Evolutionary conservation across 257 asterid species (phyloP).

Genomic region (Forsythia suspensa): DNA sequence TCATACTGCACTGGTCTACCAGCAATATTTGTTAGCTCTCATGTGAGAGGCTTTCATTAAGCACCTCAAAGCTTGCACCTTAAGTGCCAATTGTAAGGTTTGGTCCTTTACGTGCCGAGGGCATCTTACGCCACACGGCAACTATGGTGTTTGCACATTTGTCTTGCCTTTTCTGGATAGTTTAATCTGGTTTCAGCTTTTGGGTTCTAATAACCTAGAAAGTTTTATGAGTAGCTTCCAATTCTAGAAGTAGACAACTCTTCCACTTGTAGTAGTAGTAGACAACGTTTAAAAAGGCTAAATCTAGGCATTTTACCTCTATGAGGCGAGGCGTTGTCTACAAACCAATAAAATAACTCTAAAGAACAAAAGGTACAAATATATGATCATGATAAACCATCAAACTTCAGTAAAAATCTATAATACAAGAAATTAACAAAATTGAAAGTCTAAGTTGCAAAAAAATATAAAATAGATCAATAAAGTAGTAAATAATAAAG

Average conservation of each 20-base stretch:
- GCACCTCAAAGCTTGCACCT: not conserved
- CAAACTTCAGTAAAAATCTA: too few relatives aligned
- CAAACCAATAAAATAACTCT: too few relatives aligned
- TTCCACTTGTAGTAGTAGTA: too few relatives aligned
- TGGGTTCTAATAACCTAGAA: not conserved
- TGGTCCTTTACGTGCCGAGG: too few relatives aligned
- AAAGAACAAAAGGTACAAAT: too few relatives aligned
- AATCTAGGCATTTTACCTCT: not conserved
- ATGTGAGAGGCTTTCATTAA: not conserved
- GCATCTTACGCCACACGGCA: not conserved
- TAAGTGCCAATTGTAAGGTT: not conserved
- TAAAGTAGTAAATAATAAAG: not conserved
- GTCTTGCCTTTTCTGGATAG: not conserved
- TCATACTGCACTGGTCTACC: conserved; percentile 12
- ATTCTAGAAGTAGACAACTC: not conserved
- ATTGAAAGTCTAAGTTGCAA: too few relatives aligned
- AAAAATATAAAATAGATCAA: too few relatives aligned
- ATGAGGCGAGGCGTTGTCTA: not conserved
- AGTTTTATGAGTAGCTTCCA: not conserved
- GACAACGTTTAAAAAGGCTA: not conserved
- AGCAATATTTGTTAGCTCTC: conserved; percentile 4
- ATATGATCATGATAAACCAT: too few relatives aligned
- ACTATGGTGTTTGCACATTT: not conserved
- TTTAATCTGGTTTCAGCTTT: not conserved
- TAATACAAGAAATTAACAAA: too few relatives aligned